These are phyloP conservation scores for Circinella minor DNA, from an alignment of 371 early-diverging fungal species.

Conservation along the genomic window DNA sequence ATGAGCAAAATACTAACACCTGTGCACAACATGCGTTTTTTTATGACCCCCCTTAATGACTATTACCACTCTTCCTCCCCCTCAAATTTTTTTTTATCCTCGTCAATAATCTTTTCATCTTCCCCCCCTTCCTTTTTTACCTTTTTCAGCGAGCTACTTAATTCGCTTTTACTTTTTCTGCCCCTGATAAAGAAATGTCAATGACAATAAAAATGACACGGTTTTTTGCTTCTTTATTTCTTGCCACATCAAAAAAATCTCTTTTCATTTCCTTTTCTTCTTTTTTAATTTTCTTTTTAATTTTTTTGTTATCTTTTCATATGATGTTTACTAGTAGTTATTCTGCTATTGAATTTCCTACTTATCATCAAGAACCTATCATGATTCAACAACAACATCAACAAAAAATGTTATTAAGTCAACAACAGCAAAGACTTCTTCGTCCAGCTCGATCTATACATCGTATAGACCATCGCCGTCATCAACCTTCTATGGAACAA, in stretches of 20 bases:
- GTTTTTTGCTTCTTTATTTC: no score
- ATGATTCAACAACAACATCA: neutral
- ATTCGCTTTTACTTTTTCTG: neutral
- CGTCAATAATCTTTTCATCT: no score
- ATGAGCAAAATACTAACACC: conserved; percentile 7
- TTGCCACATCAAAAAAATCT: neutral
- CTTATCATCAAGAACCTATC: neutral
- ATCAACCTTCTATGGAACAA: neutral
- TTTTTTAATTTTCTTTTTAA: neutral
- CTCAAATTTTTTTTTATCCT: neutral
- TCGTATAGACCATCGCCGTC: neutral
- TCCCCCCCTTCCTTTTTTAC: no score
- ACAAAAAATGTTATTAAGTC: no score
- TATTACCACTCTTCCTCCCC: neutral
- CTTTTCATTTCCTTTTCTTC: neutral
- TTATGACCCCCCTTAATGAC: neutral
- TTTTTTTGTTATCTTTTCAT: neutral
- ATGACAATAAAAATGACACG: conserved; percentile 1
- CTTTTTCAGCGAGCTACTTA: no score
- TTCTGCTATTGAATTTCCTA: conserved; percentile 10
- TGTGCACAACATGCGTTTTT: conserved; percentile 9
- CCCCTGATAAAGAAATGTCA: conserved; percentile 9
- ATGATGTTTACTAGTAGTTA: neutral
- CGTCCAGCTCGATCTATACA: neutral
- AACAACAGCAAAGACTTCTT: neutral